phyloP scores from a whole-genome alignment of 2,329 filamentous ascomycete genomes.

The Rhynchosporium agropyri region DNA sequence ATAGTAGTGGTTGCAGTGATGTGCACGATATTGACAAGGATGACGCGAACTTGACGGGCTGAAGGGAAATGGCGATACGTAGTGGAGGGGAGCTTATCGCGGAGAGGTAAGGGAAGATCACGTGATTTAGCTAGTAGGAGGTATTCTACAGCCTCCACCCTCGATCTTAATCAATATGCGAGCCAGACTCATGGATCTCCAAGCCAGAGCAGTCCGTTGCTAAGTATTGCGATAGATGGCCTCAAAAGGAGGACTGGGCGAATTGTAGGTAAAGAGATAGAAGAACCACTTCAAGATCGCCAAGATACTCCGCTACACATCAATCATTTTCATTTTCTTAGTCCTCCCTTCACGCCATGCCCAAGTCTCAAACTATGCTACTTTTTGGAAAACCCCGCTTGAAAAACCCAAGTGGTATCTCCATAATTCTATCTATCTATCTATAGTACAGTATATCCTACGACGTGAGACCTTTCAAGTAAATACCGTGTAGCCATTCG shows the following conservation, averaged over 20 bases:
- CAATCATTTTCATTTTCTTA: neutral
- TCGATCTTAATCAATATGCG: too few species aligned
- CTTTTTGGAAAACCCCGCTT: neutral
- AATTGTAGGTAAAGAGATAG: too few species aligned
- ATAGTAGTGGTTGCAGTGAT: neutral
- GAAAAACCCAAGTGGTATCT: conserved; percentile 4
- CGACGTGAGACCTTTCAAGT: conserved; percentile 25
- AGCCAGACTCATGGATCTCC: too few species aligned
- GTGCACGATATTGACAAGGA: conserved; percentile 1
- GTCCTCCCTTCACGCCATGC: neutral
- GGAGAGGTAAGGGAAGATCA: conserved; percentile 5
- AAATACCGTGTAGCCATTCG: conserved; percentile 34
- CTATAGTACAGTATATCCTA: conserved; percentile 25
- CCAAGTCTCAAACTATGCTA: neutral
- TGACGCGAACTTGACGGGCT: conserved; percentile 21
- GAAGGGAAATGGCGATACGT: conserved; percentile 17
- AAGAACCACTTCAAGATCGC: neutral
- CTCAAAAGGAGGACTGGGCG: too few species aligned
- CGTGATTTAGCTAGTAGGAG: neutral
- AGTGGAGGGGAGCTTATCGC: conserved; percentile 20
- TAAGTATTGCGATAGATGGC: too few species aligned
- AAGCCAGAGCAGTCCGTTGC: too few species aligned
- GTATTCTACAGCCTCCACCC: too few species aligned
- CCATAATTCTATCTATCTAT: conserved; percentile 17
- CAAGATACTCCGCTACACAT: neutral